phyloP scores from a whole-genome alignment of 2,329 filamentous ascomycete genomes.

The Chaetomium sp. region DNA sequence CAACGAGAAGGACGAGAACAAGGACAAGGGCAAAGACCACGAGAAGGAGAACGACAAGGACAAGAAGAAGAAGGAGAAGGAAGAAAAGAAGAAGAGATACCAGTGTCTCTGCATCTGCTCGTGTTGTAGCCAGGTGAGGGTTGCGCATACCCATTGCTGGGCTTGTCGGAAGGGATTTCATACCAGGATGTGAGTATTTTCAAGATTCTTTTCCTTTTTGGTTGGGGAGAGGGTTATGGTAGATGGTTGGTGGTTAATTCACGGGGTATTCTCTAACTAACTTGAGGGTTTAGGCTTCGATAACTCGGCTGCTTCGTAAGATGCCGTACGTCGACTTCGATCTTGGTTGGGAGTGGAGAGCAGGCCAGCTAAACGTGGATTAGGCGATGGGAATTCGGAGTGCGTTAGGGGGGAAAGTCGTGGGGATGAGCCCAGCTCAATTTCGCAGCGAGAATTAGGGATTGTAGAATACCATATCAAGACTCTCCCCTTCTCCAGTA shows the following conservation, averaged over 20 bases:
- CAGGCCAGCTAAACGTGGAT: no score
- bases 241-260: not conserved
- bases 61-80: not conserved
- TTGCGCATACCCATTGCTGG: not conserved
- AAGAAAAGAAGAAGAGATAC: not conserved
- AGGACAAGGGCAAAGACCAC: not conserved
- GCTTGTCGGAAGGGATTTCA: not conserved
- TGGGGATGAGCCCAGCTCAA: no score
- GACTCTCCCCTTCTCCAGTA: conserved; percentile 15
- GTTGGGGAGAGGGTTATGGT: not conserved
- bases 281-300: no score
- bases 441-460: no score
- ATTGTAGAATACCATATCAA: not conserved
- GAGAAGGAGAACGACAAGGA: not conserved
- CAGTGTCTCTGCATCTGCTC: not conserved
- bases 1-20: not conserved
- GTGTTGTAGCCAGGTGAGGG: not conserved
- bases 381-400: no score
- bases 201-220: not conserved
- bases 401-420: no score
- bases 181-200: not conserved
- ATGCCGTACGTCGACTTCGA: no score
- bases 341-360: no score
- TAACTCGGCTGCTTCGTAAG: no score
- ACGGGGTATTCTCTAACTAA: no score